phyloP scores from a whole-genome alignment of 345 rosid species.

The Bruguiera gymnorhiza region DNA sequence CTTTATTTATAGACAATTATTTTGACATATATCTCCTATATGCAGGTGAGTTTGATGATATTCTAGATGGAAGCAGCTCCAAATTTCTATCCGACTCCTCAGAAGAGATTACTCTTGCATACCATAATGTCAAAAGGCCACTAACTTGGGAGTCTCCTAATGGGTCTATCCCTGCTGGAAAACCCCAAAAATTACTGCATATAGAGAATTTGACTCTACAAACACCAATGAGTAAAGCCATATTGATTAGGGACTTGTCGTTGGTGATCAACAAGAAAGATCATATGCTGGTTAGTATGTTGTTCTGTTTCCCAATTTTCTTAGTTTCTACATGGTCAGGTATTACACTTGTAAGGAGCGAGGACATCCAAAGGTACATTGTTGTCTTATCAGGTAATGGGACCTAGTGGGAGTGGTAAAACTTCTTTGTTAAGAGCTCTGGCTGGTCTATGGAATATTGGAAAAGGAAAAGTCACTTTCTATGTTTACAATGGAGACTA shows the following conservation, averaged over 20 bases:
- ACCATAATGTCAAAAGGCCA: conserved; percentile 30
- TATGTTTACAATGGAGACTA: conserved; percentile 45
- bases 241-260: conserved; percentile 64
- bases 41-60: conserved; percentile 93
- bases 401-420: conserved; percentile 96
- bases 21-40: conserved; percentile 18
- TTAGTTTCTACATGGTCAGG: conserved; percentile 15
- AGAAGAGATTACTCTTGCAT: conserved; percentile 58
- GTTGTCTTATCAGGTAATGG: conserved; percentile 59
- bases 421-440: conserved; percentile 87
- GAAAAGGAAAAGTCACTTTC: conserved; percentile 79
- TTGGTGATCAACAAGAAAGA: conserved; percentile 53
- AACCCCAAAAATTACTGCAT: conserved; percentile 45
- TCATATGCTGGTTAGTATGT: conserved; percentile 68
- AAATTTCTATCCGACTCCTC: conserved; percentile 35
- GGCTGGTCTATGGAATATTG: conserved; percentile 92
- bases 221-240: conserved; percentile 72
- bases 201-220: conserved; percentile 65
- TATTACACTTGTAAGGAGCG: conserved; percentile 13
- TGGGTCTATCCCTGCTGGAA: conserved; percentile 39
- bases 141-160: conserved; percentile 38
- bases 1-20: conserved; percentile 10
- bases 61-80: conserved; percentile 53
- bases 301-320: conserved; percentile 17
- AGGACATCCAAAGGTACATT: conserved; percentile 14